Percentiles rank a stretch among this genome's conserved stretches.
phyloP scores from a whole-genome alignment of 129 eudicot genomes.

The Centaurea solstitialis region DNA sequence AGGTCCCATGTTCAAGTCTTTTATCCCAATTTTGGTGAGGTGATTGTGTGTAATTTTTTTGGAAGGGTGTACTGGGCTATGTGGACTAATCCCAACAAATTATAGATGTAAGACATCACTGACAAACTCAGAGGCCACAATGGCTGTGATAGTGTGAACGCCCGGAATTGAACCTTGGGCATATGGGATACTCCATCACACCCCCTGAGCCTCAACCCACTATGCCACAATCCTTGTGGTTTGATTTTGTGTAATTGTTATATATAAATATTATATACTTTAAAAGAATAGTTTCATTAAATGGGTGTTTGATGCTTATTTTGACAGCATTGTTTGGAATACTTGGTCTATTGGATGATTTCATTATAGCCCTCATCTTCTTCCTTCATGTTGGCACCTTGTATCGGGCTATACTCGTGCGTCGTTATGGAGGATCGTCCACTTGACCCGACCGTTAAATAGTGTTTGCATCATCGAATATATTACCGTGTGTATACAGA shows the following conservation, averaged over 20 bases:
- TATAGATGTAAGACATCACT: too few species aligned
- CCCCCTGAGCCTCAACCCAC: too few species aligned
- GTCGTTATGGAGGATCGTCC: conserved; percentile 82
- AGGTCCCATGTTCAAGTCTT: too few species aligned
- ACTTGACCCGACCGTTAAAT: conserved; percentile 10
- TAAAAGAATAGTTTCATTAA: neutral
- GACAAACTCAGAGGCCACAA: too few species aligned
- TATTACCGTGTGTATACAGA: neutral
- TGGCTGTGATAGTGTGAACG: too few species aligned
- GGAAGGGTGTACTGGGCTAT: too few species aligned
- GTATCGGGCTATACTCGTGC: conserved; percentile 79
- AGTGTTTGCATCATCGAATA: neutral
- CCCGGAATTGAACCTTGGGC: too few species aligned
- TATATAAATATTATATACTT: neutral
- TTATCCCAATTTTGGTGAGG: neutral
- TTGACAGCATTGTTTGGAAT: conserved; percentile 75
- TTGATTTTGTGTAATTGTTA: neutral
- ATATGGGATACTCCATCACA: too few species aligned
- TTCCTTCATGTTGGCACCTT: conserved; percentile 89
- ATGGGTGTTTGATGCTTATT: neutral
- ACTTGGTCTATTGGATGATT: conserved; percentile 86
- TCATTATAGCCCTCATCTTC: conserved; percentile 71
- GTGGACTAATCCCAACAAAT: too few species aligned
- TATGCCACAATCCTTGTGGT: too few species aligned
- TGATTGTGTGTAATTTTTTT: too few species aligned